Evolutionary conservation across 495 filamentous ascomycete genomes (phyloP).

Genomic region (Penicillium odoratum): DNA sequence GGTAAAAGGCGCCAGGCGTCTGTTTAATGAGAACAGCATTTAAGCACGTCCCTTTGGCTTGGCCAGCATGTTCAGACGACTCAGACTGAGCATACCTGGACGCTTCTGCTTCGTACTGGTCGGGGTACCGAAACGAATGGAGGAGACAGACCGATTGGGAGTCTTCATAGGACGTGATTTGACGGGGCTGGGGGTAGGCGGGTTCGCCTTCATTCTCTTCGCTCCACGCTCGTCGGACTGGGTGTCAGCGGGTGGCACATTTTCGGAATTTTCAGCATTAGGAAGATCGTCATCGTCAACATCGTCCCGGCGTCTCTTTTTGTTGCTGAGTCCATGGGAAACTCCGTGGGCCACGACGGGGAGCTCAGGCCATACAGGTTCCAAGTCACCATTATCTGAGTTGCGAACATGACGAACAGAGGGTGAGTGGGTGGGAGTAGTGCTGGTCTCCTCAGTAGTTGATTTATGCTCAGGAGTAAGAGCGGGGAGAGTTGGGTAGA

Average conservation of each 20-base stretch:
- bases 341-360: constrained; percentile 65
- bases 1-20: constrained; percentile 18
- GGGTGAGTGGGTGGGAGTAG: constrained; percentile 19
- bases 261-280: constrained; percentile 45
- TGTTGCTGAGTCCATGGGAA: constrained; percentile 71
- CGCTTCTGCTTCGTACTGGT: constrained; percentile 34
- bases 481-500: constrained; percentile 44
- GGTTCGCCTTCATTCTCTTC: constrained; percentile 44
- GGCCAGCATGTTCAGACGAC: constrained; percentile 52
- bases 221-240: constrained; percentile 40
- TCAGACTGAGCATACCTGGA: constrained; percentile 44
- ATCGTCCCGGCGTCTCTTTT: constrained; percentile 64
- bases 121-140: constrained; percentile 38
- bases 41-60: constrained; percentile 47
- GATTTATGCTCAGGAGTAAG: constrained; percentile 38
- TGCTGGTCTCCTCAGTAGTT: neutral
- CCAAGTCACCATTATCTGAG: constrained; percentile 21
- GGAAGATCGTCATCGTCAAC: constrained; percentile 49
- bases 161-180: constrained; percentile 38
- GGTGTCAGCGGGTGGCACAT: constrained; percentile 40
- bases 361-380: constrained; percentile 31
- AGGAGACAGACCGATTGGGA: constrained; percentile 32
- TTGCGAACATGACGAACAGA: constrained; percentile 41
- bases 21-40: neutral
- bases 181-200: constrained; percentile 37